phyloP scores from a whole-genome alignment of 2,329 filamentous ascomycete genomes.

The Verruconis gallopava region DNA sequence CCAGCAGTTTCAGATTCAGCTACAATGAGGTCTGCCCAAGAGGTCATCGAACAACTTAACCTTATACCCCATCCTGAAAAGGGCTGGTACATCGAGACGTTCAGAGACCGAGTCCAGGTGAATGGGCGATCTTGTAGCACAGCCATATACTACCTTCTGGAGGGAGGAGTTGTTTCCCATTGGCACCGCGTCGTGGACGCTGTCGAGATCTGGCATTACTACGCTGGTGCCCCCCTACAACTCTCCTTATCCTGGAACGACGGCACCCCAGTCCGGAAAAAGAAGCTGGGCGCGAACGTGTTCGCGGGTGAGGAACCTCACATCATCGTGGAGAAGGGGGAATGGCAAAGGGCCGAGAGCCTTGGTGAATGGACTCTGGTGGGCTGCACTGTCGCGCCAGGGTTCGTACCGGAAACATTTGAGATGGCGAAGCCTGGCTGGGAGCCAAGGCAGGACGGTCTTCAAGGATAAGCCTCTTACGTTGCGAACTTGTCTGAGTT shows the following conservation, averaged over 20 bases:
- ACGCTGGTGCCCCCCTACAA: slow-evolving; percentile 38
- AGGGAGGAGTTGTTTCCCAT: slow-evolving; percentile 30
- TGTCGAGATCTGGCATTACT: slow-evolving; percentile 41
- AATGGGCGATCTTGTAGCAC: slow-evolving; percentile 33
- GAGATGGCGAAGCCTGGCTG: slow-evolving; percentile 21
- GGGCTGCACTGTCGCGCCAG: slow-evolving; percentile 22
- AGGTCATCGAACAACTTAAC: slow-evolving; percentile 32
- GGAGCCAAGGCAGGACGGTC: slow-evolving; percentile 20
- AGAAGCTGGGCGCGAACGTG: slow-evolving; percentile 32
- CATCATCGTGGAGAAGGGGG: slow-evolving; percentile 26
- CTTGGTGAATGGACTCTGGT: slow-evolving; percentile 38
- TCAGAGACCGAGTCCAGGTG: slow-evolving; percentile 11
- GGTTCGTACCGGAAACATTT: slow-evolving; percentile 18
- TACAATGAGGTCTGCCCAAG: slow-evolving; percentile 28
- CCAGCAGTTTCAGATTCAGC: no score
- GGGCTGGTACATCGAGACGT: slow-evolving; percentile 39
- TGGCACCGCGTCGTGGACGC: slow-evolving; percentile 40
- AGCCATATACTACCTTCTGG: slow-evolving; percentile 41
- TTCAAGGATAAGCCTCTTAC: slow-evolving; percentile 9
- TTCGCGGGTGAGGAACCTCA: slow-evolving; percentile 32
- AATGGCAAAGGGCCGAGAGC: slow-evolving; percentile 37
- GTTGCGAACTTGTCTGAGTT: no score
- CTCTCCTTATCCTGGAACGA: slow-evolving; percentile 34
- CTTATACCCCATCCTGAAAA: slow-evolving; percentile 36
- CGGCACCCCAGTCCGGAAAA: slow-evolving; percentile 19